Conservation (phyloP, 257 asterid species). For the Solanum acaule region DNA sequence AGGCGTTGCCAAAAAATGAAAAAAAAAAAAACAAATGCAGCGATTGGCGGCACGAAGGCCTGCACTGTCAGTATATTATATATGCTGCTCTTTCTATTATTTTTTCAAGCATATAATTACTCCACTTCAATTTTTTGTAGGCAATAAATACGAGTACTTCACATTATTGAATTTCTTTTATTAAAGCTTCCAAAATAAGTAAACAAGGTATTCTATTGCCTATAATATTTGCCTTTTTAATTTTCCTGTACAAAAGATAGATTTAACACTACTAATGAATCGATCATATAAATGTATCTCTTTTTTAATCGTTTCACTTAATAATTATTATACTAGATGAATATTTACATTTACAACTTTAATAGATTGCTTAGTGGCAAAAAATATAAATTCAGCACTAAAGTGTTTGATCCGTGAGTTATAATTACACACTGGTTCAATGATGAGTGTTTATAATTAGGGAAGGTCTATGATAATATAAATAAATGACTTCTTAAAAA, state of each 20-base stretch:
- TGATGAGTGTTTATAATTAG: background rate
- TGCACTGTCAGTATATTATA: background rate
- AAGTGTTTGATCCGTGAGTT: background rate
- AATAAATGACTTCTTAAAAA: background rate
- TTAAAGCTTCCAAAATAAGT: background rate
- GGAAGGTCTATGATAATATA: background rate
- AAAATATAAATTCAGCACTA: background rate
- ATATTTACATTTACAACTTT: background rate
- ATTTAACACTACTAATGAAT: background rate
- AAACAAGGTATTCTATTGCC: background rate
- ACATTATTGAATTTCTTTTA: background rate
- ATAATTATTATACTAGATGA: background rate
- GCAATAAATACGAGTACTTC: background rate
- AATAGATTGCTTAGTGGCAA: background rate
- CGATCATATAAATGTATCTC: background rate
- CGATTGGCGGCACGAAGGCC: background rate
- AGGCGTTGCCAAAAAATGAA: background rate
- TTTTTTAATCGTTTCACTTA: background rate
- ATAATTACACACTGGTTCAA: background rate
- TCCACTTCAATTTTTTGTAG: background rate
- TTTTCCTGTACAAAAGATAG: background rate
- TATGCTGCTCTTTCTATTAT: background rate
- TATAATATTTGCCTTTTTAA: background rate
- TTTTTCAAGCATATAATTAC: background rate
- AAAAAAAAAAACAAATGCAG: background rate